Conservation (phyloP, 225 moss, liverwort and hornwort genomes). For the Sphagnum contortum region DNA sequence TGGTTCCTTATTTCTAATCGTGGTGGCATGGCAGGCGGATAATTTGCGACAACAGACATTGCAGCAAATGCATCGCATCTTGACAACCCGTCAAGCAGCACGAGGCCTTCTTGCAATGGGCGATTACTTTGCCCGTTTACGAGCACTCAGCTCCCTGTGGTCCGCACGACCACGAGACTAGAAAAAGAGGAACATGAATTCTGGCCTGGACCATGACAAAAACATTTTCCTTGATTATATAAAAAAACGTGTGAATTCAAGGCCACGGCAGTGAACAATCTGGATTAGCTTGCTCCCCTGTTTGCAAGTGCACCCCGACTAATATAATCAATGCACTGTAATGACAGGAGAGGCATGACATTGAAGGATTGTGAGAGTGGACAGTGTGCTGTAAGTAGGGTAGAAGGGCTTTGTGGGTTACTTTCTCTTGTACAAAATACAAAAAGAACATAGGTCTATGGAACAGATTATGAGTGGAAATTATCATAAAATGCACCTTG, state of each 20-base stretch:
- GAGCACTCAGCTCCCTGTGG: constrained; percentile 98
- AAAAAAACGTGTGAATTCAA: constrained; percentile 20
- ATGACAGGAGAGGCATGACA: constrained; percentile 56
- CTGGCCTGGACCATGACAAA: constrained; percentile 32
- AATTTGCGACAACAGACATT: constrained; percentile 91
- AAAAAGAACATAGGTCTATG: too few species aligned
- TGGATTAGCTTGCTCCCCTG: constrained; percentile 69
- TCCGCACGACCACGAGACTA: constrained; percentile 81
- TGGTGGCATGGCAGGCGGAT: constrained; percentile 57
- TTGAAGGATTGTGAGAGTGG: constrained; percentile 99
- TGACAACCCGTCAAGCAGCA: constrained; percentile 96
- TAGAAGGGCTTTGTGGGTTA: too few species aligned
- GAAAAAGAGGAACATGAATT: constrained; percentile 20
- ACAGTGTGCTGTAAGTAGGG: constrained; percentile 3
- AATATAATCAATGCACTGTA: constrained; percentile 18
- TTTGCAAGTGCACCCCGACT: constrained; percentile 19
- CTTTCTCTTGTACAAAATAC: too few species aligned
- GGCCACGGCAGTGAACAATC: constrained; percentile 98
- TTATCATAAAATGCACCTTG: too few species aligned
- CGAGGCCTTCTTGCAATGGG: constrained; percentile 99
- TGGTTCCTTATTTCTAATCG: background rate
- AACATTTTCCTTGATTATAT: constrained; percentile 33
- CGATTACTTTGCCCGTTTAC: constrained; percentile 93
- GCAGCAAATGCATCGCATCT: constrained; percentile 95
- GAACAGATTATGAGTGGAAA: too few species aligned